Evolutionary conservation across 257 asterid genomes (phyloP), one percentile per base, ranked within the genome.

Genomic region (Verbena officinalis): DNA sequence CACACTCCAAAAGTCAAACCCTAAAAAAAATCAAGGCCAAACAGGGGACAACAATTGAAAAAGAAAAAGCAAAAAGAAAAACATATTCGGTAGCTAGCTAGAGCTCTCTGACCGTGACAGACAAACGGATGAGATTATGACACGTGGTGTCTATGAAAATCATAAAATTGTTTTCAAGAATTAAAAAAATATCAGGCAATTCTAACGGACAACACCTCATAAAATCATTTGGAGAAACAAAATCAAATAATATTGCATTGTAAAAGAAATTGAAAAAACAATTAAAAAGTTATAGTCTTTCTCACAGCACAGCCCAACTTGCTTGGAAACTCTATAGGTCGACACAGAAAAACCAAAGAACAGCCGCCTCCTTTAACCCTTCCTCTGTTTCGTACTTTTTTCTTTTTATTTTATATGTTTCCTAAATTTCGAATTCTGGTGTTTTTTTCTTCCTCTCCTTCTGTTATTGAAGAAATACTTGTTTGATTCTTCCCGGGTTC

Each of bases 301-400:
- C 20, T 30, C 60, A 50, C 9, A 51, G 44, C 19, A 4, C 34
- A 1, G 49, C 83, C 88, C 86, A 72, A 78, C 65, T 73, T 72
- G 84, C 80, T 81, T 55, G 95, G 94, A 80, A 78, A 68, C 82
- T 59, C 68, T 36, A 55, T 81, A 75, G 82, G 85, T 75, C 77
- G 87, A 69, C 70, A 38, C 49, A 36, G 49, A 50, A 55, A 71
- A 70, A 39, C 67, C 48, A 44, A 62, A 72, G 44, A 65, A 44
- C 78, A 76, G 90, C 84, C 81, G 88, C 90, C 95, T 58, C 78
- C 81, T 65, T 73, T 49, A 73, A 74, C 88, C 81, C 78, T 78
- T 76, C 77, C 64, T 73, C 66, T 42, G 68, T 75, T 67, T 65
- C 66, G 38, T 27, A 42, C 33, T 67, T 51, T 54, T 49, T 9